Evolutionary conservation across 2,329 filamentous ascomycete species (phyloP), one percentile per base, ranked within the genome.

Genomic region (Meredithiella fracta): DNA sequence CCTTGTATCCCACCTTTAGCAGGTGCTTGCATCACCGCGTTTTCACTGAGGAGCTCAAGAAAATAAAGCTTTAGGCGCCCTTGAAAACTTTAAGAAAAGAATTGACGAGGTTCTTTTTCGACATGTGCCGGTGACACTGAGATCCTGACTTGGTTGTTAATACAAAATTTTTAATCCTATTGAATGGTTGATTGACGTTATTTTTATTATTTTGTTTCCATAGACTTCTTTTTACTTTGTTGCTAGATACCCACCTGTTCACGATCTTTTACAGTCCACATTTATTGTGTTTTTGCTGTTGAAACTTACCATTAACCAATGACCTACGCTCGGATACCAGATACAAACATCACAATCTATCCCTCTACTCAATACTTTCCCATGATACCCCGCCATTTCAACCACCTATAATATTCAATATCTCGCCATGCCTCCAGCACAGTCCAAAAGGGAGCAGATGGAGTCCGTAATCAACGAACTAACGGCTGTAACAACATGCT

Each of bases 391-490:
- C 20, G 23, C 44, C 44, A 26, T 23, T 8, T 49, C 44, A 8
- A 25, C 14, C 31, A 5, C 26, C 17, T 23, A 29, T 22, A 31
- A 47, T 15, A 31, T 11, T 25, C 44, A n/a, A 22, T 49, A 7
- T 17, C 8, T 44, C 26, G 22, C 20, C 6, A 14, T 40, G 38
- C 15, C 47, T 22, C 23, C 54, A 14, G 22, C 52, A 23, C 7
- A 37, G 8, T 58, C 53, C 1, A 58, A 58, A 47, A 9, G 47
- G n/a, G 56, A 55, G 17, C 56, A 58, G 38, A 53, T 59, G 50
- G 51, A 59, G 15, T 59, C 57, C 17, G 51, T 59, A n/a, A 56
- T 56, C 17, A 15, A 53, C 34, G 57, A 59, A 5, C 47, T 59
- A 1, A 56, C 57, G 7, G 29, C 54, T 26, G 53, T 55, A 20